A percentile compares a stretch with the other conserved stretches of the same genome.
phyloP scores from a whole-genome alignment of 805 yeast species.

The Millerozyma miso region DNA sequence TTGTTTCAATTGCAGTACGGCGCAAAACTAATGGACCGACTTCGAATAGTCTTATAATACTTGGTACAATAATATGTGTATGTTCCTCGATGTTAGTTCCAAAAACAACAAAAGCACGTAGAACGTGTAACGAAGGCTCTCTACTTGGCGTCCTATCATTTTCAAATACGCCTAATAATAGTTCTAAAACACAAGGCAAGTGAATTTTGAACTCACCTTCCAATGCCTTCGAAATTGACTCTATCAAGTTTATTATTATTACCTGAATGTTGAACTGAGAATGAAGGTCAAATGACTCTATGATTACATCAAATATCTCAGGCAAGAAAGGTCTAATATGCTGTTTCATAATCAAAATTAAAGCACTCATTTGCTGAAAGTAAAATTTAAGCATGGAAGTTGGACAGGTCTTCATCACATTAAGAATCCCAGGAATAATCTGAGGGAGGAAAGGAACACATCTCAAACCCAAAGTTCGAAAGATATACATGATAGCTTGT shows the following conservation, averaged over 20 bases:
- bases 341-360: slow-evolving; percentile 79
- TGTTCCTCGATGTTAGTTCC: slow-evolving; percentile 88
- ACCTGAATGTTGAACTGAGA: slow-evolving; percentile 60
- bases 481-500: slow-evolving; percentile 90
- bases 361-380: slow-evolving; percentile 79
- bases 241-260: slow-evolving; percentile 75
- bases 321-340: slow-evolving; percentile 81
- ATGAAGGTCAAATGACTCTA: slow-evolving; percentile 58
- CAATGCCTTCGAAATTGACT: slow-evolving; percentile 77
- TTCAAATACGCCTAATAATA: slow-evolving; percentile 72
- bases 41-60: slow-evolving; percentile 77
- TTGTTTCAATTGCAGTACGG: slow-evolving; percentile 71
- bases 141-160: slow-evolving; percentile 60
- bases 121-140: slow-evolving; percentile 64
- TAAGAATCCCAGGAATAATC: slow-evolving; percentile 81
- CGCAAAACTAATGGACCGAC: slow-evolving; percentile 57
- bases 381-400: slow-evolving; percentile 78
- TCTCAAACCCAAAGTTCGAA: slow-evolving; percentile 80
- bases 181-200: slow-evolving; percentile 71
- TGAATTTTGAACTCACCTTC: slow-evolving; percentile 90
- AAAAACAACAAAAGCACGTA: slow-evolving; percentile 79
- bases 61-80: slow-evolving; percentile 82
- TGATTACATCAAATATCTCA: slow-evolving; percentile 69
- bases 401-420: slow-evolving; percentile 80
- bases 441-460: slow-evolving; percentile 88